Conservation (phyloP, 306 rosid genomes). For the Rubus parviflorus region DNA sequence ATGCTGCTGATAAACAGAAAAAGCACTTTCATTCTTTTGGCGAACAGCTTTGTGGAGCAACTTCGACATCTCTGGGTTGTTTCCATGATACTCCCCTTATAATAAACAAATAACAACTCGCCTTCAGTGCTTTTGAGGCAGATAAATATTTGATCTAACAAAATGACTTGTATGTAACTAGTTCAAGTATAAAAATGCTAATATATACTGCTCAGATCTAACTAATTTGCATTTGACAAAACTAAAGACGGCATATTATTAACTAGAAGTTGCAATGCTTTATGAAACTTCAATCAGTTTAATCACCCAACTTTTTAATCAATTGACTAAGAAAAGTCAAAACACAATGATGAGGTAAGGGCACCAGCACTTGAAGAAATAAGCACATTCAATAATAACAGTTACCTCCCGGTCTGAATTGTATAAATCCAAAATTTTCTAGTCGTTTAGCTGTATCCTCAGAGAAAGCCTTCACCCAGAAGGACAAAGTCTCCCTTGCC, state of each 20-base stretch:
- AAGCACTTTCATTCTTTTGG: conserved; percentile 90
- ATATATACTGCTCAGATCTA: conserved; percentile 2
- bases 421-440: conserved; percentile 98
- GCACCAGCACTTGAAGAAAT: not conserved
- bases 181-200: not conserved
- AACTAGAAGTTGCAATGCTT: not conserved
- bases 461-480: conserved; percentile 99
- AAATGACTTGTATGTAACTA: conserved; percentile 2
- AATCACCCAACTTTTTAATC: not conserved
- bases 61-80: conserved; percentile 99
- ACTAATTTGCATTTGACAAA: conserved; percentile 7
- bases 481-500: conserved; percentile 97
- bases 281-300: not conserved
- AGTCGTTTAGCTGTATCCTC: conserved; percentile 98
- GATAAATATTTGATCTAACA: not conserved
- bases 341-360: not conserved
- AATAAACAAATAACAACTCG: conserved; percentile 22
- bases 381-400: conserved; percentile 24
- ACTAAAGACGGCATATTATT: conserved; percentile 1
- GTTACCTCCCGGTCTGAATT: conserved; percentile 98
- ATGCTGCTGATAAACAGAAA: conserved; percentile 95
- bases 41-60: conserved; percentile 99
- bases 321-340: not conserved
- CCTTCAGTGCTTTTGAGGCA: not conserved
- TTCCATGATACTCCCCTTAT: conserved; percentile 95